Percentiles rank a stretch among this genome's conserved stretches.
Evolutionary conservation across 495 filamentous ascomycete genomes (phyloP).

Genomic region (Pyronema omphalodes): DNA sequence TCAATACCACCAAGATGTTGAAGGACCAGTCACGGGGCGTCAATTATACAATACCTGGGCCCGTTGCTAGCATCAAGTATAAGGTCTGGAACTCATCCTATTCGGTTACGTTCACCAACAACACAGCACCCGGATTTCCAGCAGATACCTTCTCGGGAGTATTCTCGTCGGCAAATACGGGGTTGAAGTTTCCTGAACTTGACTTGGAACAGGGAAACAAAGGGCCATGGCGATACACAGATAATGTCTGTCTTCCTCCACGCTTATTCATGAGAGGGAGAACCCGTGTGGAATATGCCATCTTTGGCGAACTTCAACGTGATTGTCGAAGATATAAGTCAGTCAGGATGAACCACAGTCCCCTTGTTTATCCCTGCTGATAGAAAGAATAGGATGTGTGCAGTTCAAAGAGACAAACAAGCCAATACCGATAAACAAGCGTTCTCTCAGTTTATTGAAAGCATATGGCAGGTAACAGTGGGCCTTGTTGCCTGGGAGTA

Average conservation of each 20-base stretch:
- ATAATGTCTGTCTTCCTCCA: slow-evolving; percentile 17
- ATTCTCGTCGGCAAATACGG: neutral
- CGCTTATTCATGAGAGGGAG: slow-evolving; percentile 2
- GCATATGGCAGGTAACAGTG: slow-evolving; percentile 11
- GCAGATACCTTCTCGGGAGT: neutral
- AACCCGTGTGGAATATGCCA: neutral
- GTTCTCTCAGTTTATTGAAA: slow-evolving; percentile 14
- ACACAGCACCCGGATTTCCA: slow-evolving; percentile 1
- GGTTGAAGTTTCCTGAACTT: slow-evolving; percentile 10
- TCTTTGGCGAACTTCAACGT: slow-evolving; percentile 9
- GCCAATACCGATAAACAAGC: neutral
- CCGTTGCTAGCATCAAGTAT: neutral
- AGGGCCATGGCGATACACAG: slow-evolving; percentile 12
- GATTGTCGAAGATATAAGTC: slow-evolving; percentile 13
- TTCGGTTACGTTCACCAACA: slow-evolving; percentile 6
- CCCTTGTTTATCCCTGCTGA: neutral
- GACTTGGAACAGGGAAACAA: neutral
- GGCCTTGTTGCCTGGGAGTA: slow-evolving; percentile 17
- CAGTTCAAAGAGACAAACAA: slow-evolving; percentile 3
- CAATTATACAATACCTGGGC: neutral
- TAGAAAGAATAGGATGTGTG: slow-evolving; percentile 9
- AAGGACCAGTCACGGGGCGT: neutral
- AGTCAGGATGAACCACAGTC: neutral
- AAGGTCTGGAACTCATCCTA: neutral
- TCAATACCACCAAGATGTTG: neutral